Evolutionary conservation across 495 filamentous ascomycete species (phyloP).

Genomic region (Aspergillus carlsbadensis): DNA sequence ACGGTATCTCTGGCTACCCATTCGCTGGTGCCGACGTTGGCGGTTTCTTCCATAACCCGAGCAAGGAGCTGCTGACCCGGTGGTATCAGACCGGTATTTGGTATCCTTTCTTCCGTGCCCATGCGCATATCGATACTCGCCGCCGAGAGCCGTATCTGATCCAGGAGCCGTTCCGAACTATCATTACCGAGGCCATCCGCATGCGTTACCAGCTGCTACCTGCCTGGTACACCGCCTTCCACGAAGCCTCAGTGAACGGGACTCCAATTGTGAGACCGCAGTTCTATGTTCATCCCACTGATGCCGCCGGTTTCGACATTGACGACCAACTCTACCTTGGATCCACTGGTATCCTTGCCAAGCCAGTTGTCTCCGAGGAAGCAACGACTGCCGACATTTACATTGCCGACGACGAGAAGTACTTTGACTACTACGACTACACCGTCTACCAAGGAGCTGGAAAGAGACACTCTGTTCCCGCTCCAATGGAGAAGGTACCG

Average conservation of each 20-base stretch:
- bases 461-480: constrained; percentile 63
- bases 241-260: constrained; percentile 77
- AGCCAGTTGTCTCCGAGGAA: constrained; percentile 79
- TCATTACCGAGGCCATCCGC: constrained; percentile 84
- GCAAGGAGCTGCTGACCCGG: constrained; percentile 81
- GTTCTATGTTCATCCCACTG: constrained; percentile 86
- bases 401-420: constrained; percentile 79
- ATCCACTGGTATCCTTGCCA: constrained; percentile 78
- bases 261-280: constrained; percentile 87
- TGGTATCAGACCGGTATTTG: constrained; percentile 98
- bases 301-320: constrained; percentile 79
- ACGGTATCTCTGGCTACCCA: constrained; percentile 89
- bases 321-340: constrained; percentile 95
- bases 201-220: constrained; percentile 88
- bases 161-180: constrained; percentile 78
- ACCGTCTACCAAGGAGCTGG: constrained; percentile 67
- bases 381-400: constrained; percentile 75
- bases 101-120: constrained; percentile 98
- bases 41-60: constrained; percentile 96
- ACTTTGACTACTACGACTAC: constrained; percentile 94
- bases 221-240: constrained; percentile 96
- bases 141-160: constrained; percentile 90
- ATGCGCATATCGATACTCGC: constrained; percentile 94
- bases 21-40: constrained; percentile 96
- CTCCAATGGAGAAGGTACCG: constrained; percentile 82